Conservation (phyloP, 495 filamentous ascomycete genomes). For the Daldinia vernicosa region DNA sequence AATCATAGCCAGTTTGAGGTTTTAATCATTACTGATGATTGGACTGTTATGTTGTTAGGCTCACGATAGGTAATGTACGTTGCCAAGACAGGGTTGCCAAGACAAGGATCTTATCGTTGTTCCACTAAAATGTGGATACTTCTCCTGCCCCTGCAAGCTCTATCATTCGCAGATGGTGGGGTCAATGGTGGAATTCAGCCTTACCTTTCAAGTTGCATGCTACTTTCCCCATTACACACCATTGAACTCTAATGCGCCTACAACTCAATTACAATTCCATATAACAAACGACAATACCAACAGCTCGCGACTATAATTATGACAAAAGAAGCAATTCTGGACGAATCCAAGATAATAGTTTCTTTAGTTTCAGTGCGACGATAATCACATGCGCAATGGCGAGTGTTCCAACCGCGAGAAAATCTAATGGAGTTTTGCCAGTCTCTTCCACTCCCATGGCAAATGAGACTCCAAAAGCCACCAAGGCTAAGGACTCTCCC, state of each 20-base stretch:
- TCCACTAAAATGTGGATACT: background rate
- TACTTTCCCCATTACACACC: background rate
- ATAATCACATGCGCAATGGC: slow-evolving; percentile 1
- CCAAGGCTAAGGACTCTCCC: slow-evolving; percentile 63
- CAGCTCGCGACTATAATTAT: background rate
- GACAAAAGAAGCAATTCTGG: background rate
- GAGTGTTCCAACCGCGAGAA: slow-evolving; percentile 14
- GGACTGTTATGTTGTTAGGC: no score
- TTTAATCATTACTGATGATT: background rate
- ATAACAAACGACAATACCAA: background rate
- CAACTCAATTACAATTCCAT: background rate
- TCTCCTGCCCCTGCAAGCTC: background rate
- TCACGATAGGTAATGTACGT: no score
- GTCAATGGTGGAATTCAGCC: background rate
- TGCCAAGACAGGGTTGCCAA: no score
- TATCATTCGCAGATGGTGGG: background rate
- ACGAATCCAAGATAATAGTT: background rate
- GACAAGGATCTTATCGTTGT: background rate
- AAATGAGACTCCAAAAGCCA: slow-evolving; percentile 61
- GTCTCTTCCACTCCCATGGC: slow-evolving; percentile 61
- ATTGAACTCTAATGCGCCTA: background rate
- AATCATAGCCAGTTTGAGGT: background rate
- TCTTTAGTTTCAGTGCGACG: background rate
- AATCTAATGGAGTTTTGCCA: slow-evolving; percentile 60
- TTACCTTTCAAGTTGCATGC: background rate